These are phyloP conservation scores for Daldinia concentrica DNA, from an alignment of 495 filamentous ascomycete species.

Conservation along the genomic window DNA sequence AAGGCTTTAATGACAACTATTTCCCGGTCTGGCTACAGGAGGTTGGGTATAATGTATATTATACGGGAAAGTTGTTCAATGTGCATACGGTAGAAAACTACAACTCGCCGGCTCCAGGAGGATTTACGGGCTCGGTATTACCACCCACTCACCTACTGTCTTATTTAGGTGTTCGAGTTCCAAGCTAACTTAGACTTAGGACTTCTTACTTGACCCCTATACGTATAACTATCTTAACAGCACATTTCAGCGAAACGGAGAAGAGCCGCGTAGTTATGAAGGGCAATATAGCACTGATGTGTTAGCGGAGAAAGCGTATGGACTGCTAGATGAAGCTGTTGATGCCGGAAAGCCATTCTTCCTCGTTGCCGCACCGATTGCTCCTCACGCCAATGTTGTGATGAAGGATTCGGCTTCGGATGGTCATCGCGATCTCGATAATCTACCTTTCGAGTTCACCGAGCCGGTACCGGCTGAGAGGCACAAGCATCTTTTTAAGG, in stretches of 20 bases:
- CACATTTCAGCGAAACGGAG: slow-evolving; percentile 68
- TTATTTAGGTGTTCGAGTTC: neutral
- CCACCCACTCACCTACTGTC: neutral
- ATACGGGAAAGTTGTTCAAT: slow-evolving; percentile 75
- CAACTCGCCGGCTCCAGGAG: slow-evolving; percentile 61
- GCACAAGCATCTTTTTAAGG: slow-evolving; percentile 57
- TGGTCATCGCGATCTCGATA: slow-evolving; percentile 4
- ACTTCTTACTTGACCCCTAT: slow-evolving; percentile 72
- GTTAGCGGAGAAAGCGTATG: slow-evolving; percentile 67
- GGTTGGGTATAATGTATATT: slow-evolving; percentile 72
- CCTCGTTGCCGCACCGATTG: slow-evolving; percentile 66
- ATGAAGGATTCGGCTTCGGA: slow-evolving; percentile 17
- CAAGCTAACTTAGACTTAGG: slow-evolving; percentile 41
- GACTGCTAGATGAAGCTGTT: slow-evolving; percentile 68
- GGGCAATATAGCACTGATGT: slow-evolving; percentile 69
- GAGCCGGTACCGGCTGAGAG: slow-evolving; percentile 58
- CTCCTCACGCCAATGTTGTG: slow-evolving; percentile 69
- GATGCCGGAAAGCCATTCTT: slow-evolving; percentile 64
- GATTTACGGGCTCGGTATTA: slow-evolving; percentile 59
- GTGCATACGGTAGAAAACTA: slow-evolving; percentile 64
- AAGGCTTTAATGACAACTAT: slow-evolving; percentile 70
- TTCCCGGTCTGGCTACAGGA: slow-evolving; percentile 72
- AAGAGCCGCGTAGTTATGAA: slow-evolving; percentile 63
- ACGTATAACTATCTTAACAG: slow-evolving; percentile 73
- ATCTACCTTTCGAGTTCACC: slow-evolving; percentile 46